phyloP scores from a whole-genome alignment of 2,329 filamentous ascomycete genomes.

The Fusarium falciforme region DNA sequence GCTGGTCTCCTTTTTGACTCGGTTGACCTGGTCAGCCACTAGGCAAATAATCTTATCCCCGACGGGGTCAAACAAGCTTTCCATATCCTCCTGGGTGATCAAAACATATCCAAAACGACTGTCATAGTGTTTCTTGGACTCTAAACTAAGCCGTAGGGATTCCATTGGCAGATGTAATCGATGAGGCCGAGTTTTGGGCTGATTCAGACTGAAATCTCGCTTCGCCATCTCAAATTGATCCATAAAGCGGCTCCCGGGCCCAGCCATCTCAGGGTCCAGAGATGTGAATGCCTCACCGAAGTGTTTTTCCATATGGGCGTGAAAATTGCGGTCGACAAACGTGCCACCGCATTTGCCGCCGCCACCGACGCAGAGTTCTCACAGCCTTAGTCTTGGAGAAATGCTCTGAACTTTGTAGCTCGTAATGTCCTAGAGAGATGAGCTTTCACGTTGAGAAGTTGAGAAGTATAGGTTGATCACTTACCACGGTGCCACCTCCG shows the following conservation, averaged over 20 bases:
- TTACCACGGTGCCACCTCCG: neutral
- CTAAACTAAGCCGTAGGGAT: neutral
- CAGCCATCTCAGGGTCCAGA: neutral
- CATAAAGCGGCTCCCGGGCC: neutral
- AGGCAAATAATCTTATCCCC: neutral
- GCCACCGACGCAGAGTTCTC: neutral
- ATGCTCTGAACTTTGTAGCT: neutral
- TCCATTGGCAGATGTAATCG: neutral
- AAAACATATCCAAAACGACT: neutral
- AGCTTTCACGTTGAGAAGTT: neutral
- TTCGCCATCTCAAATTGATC: neutral
- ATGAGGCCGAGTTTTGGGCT: neutral
- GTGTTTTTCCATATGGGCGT: neutral
- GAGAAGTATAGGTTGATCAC: neutral
- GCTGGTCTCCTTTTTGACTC: neutral
- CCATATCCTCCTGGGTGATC: neutral
- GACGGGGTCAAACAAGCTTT: neutral
- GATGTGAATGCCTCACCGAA: neutral
- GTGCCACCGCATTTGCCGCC: neutral
- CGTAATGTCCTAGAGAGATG: neutral
- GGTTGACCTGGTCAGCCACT: neutral
- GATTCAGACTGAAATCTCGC: neutral
- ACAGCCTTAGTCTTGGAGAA: neutral
- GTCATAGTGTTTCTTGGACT: neutral
- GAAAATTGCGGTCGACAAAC: neutral